Conservation (phyloP, 2,329 filamentous ascomycete species). For the Didymella keratinophila region DNA sequence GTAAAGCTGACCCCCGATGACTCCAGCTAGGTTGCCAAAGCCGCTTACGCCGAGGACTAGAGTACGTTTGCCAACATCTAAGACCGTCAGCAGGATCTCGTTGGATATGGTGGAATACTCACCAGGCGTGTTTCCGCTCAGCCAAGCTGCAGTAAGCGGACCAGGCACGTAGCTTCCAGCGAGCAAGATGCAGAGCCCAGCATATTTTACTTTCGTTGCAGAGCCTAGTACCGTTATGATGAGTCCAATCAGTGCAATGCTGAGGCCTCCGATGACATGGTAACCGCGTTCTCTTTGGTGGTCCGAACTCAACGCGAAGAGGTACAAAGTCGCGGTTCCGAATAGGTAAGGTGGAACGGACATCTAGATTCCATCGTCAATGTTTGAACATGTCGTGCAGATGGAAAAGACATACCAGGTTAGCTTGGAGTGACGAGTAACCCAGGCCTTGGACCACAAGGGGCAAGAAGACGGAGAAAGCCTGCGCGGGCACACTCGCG, state of each 20-base stretch:
- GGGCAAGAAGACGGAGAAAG: conserved; percentile 55
- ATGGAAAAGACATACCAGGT: conserved; percentile 23
- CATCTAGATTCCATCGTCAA: background rate
- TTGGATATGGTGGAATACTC: background rate
- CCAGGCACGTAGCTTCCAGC: conserved; percentile 36
- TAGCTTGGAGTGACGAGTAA: conserved; percentile 29
- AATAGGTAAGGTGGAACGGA: conserved; percentile 1
- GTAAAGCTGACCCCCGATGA: conserved; percentile 34
- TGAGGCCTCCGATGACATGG: conserved; percentile 57
- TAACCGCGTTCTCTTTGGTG: conserved; percentile 25
- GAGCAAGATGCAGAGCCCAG: conserved; percentile 33
- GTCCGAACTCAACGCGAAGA: conserved; percentile 5
- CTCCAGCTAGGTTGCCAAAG: conserved; percentile 32
- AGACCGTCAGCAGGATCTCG: background rate
- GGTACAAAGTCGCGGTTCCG: background rate
- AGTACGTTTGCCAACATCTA: conserved; percentile 3
- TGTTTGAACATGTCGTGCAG: background rate
- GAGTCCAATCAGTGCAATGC: conserved; percentile 46
- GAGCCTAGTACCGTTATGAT: background rate
- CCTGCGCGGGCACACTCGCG: conserved; percentile 52
- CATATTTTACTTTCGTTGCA: conserved; percentile 22
- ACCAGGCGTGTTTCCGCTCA: conserved; percentile 35
- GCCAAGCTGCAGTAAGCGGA: conserved; percentile 33
- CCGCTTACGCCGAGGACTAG: conserved; percentile 4
- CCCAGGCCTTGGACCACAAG: conserved; percentile 55